Conservation (phyloP, 208 protist species). For the Wallacemonas sp. region DNA sequence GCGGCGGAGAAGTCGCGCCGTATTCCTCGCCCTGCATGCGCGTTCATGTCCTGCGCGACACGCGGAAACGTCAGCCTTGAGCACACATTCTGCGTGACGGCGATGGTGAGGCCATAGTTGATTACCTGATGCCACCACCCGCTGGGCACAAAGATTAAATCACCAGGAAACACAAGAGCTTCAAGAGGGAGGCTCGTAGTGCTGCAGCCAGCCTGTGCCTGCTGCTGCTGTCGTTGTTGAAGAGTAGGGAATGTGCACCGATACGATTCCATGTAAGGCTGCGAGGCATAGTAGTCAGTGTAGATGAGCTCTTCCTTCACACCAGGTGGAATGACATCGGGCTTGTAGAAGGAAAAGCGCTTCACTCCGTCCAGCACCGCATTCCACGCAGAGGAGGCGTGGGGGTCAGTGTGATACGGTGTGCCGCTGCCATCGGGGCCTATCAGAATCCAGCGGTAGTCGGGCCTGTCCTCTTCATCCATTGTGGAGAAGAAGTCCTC, state of each 20-base stretch:
- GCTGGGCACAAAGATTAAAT: conserved; percentile 42
- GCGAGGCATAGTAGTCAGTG: conserved; percentile 46
- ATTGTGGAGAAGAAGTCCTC: conserved; percentile 39
- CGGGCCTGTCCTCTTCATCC: conserved; percentile 35
- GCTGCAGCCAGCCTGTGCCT: background rate
- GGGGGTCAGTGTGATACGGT: conserved; percentile 47
- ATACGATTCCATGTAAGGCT: conserved; percentile 43
- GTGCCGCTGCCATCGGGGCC: conserved; percentile 35
- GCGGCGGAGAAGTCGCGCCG: conserved; percentile 16
- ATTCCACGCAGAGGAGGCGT: conserved; percentile 47
- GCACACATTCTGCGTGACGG: conserved; percentile 48
- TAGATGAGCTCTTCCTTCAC: conserved; percentile 37
- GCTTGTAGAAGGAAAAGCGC: conserved; percentile 44
- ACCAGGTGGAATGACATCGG: conserved; percentile 33
- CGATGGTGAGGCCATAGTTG: conserved; percentile 42
- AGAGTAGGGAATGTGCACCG: conserved; percentile 1
- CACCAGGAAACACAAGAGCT: conserved; percentile 33
- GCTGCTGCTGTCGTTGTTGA: background rate
- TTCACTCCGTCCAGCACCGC: conserved; percentile 36
- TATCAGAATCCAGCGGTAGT: conserved; percentile 46
- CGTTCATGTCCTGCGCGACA: conserved; percentile 31
- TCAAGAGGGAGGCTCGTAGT: conserved; percentile 21
- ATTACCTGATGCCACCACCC: conserved; percentile 58
- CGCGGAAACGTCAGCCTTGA: conserved; percentile 31
- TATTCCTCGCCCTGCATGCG: conserved; percentile 14